phyloP scores from a whole-genome alignment of 129 eudicot genomes.

The Flaveria robusta region DNA sequence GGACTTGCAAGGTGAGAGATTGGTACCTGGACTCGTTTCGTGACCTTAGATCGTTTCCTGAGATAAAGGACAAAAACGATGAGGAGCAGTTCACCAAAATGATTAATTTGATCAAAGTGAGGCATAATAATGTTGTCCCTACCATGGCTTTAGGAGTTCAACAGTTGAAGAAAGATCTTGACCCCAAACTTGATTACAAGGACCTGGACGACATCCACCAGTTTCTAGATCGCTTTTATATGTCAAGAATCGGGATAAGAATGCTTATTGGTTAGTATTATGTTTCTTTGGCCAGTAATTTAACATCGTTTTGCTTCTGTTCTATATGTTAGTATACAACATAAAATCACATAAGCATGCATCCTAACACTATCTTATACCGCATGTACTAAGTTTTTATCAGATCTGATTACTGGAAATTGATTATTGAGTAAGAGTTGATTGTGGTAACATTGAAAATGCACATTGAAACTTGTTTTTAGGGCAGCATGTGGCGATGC shows the following conservation, averaged over 20 bases:
- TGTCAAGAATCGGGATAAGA: constrained; percentile 96
- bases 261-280: constrained; percentile 86
- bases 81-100: constrained; percentile 82
- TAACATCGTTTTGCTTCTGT: too few relatives aligned
- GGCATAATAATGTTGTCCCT: constrained; percentile 98
- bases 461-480: neutral
- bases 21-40: constrained; percentile 98
- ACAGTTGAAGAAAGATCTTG: constrained; percentile 77
- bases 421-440: neutral
- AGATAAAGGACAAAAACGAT: constrained; percentile 66
- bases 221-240: constrained; percentile 92
- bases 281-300: constrained; percentile 7
- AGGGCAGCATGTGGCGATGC: constrained; percentile 98
- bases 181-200: constrained; percentile 56
- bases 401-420: neutral
- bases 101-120: constrained; percentile 86
- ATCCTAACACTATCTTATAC: neutral
- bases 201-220: constrained; percentile 84
- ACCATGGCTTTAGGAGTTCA: constrained; percentile 95
- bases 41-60: constrained; percentile 84
- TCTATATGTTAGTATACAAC: neutral
- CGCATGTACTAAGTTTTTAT: neutral
- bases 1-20: constrained; percentile 72
- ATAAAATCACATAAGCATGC: neutral
- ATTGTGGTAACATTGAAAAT: neutral